A percentile compares a stretch with the other conserved stretches of the same genome.
Conservation (phyloP, 495 filamentous ascomycete species). For the Mycothermus thermophilus region DNA sequence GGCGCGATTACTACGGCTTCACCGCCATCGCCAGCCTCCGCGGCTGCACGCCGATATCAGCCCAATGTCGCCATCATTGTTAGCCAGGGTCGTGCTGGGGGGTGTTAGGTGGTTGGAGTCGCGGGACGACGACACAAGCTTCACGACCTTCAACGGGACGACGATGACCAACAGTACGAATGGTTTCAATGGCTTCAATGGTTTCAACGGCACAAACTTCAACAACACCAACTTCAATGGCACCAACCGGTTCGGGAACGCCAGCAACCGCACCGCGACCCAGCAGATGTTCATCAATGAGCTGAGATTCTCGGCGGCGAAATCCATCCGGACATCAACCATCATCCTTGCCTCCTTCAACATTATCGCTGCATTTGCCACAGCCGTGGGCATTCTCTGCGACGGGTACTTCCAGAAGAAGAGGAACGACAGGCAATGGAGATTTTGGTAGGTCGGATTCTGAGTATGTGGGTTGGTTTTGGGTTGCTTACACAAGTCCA, state of each 20-base stretch:
- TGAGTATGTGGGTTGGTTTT: neutral
- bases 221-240: neutral
- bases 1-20: slow-evolving; percentile 26
- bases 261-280: slow-evolving; percentile 17
- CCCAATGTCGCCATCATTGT: slow-evolving; percentile 20
- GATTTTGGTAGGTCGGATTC: slow-evolving; percentile 13
- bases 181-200: no score
- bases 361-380: slow-evolving; percentile 32
- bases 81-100: slow-evolving; percentile 19
- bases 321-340: slow-evolving; percentile 34
- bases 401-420: slow-evolving; percentile 27
- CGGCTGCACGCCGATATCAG: slow-evolving; percentile 12
- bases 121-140: slow-evolving; percentile 25
- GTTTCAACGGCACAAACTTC: no score
- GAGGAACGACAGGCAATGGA: slow-evolving; percentile 20
- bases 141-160: slow-evolving; percentile 10
- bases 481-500: slow-evolving; percentile 5
- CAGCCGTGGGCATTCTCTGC: slow-evolving; percentile 30
- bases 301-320: slow-evolving; percentile 29
- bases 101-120: slow-evolving; percentile 26
- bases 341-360: slow-evolving; percentile 37
- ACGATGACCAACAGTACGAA: no score
- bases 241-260: slow-evolving; percentile 20
- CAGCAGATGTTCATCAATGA: slow-evolving; percentile 26
- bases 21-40: slow-evolving; percentile 31